These are phyloP conservation scores for Polygonum maritimum DNA, from an alignment of 148 eudicot species.

Conservation along the genomic window DNA sequence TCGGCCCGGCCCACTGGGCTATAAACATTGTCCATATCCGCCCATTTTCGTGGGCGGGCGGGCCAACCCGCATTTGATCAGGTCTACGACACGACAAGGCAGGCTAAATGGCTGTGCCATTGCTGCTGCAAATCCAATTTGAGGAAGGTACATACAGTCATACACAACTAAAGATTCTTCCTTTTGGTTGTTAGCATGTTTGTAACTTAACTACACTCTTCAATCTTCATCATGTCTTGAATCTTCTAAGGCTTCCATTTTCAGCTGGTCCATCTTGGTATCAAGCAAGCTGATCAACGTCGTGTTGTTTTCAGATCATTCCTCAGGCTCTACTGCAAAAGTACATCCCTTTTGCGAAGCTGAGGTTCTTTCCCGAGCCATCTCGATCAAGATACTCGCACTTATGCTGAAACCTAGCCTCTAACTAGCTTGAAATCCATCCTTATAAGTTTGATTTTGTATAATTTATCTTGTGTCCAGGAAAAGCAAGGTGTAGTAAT, in stretches of 20 bases:
- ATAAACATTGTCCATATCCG: too few relatives aligned
- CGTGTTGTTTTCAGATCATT: constrained; percentile 40
- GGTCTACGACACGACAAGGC: constrained; percentile 59
- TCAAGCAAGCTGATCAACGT: too few relatives aligned
- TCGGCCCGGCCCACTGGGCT: too few relatives aligned
- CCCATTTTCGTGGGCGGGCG: too few relatives aligned
- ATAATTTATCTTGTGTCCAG: constrained; percentile 19
- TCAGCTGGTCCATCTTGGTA: too few relatives aligned
- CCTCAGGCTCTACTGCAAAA: constrained; percentile 83
- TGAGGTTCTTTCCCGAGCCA: constrained; percentile 72
- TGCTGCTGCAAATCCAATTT: constrained; percentile 94
- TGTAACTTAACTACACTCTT: too few relatives aligned
- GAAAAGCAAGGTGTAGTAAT: constrained; percentile 90
- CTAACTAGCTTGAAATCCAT: too few relatives aligned
- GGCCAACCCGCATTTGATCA: too few relatives aligned
- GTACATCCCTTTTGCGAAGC: constrained; percentile 74
- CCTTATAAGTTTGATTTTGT: too few relatives aligned
- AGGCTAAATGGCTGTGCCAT: constrained; percentile 95
- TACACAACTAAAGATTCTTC: constrained; percentile 8
- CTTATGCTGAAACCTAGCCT: too few relatives aligned
- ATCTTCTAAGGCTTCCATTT: neutral
- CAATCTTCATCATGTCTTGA: too few relatives aligned
- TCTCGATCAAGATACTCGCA: constrained; percentile 10
- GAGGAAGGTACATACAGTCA: constrained; percentile 47
- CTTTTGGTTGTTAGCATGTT: too few relatives aligned